Base-by-base conservation (phyloP, 2,329 filamentous ascomycete species). In the Ophiostoma pallidulum region DNA sequence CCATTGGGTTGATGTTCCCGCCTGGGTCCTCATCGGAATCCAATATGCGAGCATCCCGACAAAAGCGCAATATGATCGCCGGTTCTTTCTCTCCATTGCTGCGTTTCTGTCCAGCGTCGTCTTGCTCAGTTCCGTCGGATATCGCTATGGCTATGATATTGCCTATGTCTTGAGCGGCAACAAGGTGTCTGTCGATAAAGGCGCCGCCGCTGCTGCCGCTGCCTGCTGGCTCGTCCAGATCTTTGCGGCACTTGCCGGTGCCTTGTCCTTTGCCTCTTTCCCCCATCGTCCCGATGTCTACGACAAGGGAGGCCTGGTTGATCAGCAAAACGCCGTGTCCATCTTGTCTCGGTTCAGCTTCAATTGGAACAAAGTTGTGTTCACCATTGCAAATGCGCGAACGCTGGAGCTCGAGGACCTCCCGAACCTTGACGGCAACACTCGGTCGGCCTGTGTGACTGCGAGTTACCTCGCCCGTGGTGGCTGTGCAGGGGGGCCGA, bases 251-350 rank as follows among this genome's bases (percentile, higher is more conserved):
- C 37, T 60, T 16, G 39, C 48, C 0, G 54, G 56, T 4, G 49
- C 54, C 16, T 42, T 56, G 8, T 53, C 58, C 5, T 64, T 64
- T 28, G 59, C 62, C 6, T 51, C 52, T 4, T 58, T 64, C 28
- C 60, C 59, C 3, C 61, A 61, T 12, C 61, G 62, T 6, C 62
- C 63, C 0, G 60, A 65, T 47, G 58, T 65, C 28, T 65, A 58
- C 44, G 48, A 60, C 41, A 51, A 53, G 1, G 58, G 56, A 31
- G 41, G 40, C 10, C 47, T 65, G 2, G 63, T 65, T n/a, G 63
- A 65, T 48, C 63, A 64, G 50, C 62, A 65, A 45, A 51, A 61
- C 29, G 60, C 62, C 3, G 54, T 59, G 2, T 64, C 63, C 3
- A 47, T 63, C 12, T 46, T 65, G 2, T 44, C 54, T 4, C 54